Evolutionary conservation across 495 filamentous ascomycete species (phyloP), one percentile per base, ranked within the genome.

Genomic region (Trichocladium antarcticum): DNA sequence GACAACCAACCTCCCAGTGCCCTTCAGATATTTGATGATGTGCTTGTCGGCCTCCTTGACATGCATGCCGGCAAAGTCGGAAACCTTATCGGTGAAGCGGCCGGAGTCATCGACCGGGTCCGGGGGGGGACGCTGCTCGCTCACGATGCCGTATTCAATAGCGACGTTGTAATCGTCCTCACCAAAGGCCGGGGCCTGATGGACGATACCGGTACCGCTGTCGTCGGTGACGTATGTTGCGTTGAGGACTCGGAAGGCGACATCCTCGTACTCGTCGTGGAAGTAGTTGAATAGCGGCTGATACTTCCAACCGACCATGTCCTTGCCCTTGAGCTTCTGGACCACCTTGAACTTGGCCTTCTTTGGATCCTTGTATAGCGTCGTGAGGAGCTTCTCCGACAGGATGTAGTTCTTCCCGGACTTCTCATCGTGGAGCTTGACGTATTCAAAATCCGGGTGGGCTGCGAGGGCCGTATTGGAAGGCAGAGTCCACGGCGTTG

Each of bases 91-190:
- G 0, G 86, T 96, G 67, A 89, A 98, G 55, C 74, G 71, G 43
- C 92, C 92, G 37, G 74, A 74, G 2, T 88, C 84, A 57, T 94
- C 81, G 11, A 97, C 85, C 2, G 92, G 92, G 61, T 95, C 94
- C 11, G 92, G 90, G 16, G 92, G 88, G 22, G 76, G 73, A 32
- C 88, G 84, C 42, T 77, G 74, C 42, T 85, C 82, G 49, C 64
- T 80, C 50, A 97, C 84, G 38, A 96, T 75, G 40, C 89, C 92
- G 42, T 75, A 66, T 49, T 85, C 78, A 50, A 89, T 56, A 3
- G 86, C 87, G 36, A 90, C 79, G 53, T 80, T 81, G 72, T 95
- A 98, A 80, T 98, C 92, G 48, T 97, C 92, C 67, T 95, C 89
- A 74, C 92, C 92, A 62, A 89, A 97, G 0, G 89, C 88, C 10